These are phyloP conservation scores for Curvularia sp. DNA, from an alignment of 2,329 filamentous ascomycete genomes.

Conservation along the genomic window DNA sequence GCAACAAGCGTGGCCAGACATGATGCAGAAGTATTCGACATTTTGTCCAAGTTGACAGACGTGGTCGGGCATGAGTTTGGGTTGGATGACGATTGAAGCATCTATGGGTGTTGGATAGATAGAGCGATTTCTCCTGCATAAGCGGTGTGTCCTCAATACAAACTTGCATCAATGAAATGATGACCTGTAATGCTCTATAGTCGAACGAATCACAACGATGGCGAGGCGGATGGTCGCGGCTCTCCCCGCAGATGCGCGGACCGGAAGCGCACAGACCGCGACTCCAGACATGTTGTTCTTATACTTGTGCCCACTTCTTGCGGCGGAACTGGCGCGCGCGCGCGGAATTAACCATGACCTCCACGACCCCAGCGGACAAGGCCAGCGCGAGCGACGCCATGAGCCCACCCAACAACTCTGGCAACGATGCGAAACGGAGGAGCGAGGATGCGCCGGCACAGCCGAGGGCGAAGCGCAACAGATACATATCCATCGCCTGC, in stretches of 20 bases:
- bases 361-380: slow-evolving; percentile 23
- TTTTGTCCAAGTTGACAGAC: slow-evolving; percentile 50
- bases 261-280: slow-evolving; percentile 17
- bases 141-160: background rate
- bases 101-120: background rate
- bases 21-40: slow-evolving; percentile 66
- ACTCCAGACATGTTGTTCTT: slow-evolving; percentile 11
- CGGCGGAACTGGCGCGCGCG: slow-evolving; percentile 20
- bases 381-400: slow-evolving; percentile 44
- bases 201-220: background rate
- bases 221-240: background rate
- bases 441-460: slow-evolving; percentile 55
- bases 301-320: slow-evolving; percentile 11
- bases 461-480: slow-evolving; percentile 64
- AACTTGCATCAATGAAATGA: background rate
- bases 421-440: slow-evolving; percentile 52
- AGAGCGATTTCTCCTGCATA: background rate
- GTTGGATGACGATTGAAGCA: slow-evolving; percentile 31
- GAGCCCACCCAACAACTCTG: slow-evolving; percentile 41
- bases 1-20: slow-evolving; percentile 68
- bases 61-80: slow-evolving; percentile 52
- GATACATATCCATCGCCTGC: slow-evolving; percentile 72
- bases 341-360: slow-evolving; percentile 22
- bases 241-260: slow-evolving; percentile 17
- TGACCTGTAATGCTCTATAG: background rate